Evolutionary conservation across 2,329 filamentous ascomycete genomes (phyloP), one percentile per base, ranked within the genome.

Genomic region (Cadophora sp.): DNA sequence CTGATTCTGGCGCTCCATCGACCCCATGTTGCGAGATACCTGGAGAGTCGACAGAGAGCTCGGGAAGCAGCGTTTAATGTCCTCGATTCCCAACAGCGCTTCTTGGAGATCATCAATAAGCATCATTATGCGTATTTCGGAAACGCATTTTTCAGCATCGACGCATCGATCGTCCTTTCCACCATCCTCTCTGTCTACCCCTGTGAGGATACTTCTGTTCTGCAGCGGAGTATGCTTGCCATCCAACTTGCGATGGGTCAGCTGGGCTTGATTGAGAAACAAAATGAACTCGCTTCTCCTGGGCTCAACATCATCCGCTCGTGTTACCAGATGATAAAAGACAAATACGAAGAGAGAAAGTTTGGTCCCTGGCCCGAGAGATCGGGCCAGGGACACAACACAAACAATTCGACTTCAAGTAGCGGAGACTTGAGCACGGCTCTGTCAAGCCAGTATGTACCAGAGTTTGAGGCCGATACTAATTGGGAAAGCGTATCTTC

Each of bases 101-200:
- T 43, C 18, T 41, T 43, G 33, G 55, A 43, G n/a, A 39, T 59
- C 7, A 59, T 43, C 16, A 59, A 59, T 18, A 39, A n/a, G 18
- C 30, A 43, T 24, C 55, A 59, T 9, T 59, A 41, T 27, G 33
- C 33, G 4, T 43, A 59, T 24, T 43, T 59, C 24, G 55, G 33
- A 20, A 59, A 59, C 20, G 33, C 33, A 8, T 59, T 59, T 43
- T 59, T 59, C n/a, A 43, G 18, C 55, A 59, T 59, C 18, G 55
- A 59, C n/a, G 55, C 55, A 41, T 59, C 18, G 1, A 59, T 59
- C 14, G 55, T 59, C 14, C 24, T 43, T 11, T 59, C 55, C 24
- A 41, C 55, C n/a, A 39, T 59, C 3, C 30, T 22, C 22, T 20
- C 55, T 22, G 33, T 59, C 13, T 59, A 59, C n/a, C 30, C 33